Evolutionary conservation across 1,284 basidiomycete genomes (phyloP), one percentile per base, ranked within the genome.

Genomic region (Polyporus tsugae): DNA sequence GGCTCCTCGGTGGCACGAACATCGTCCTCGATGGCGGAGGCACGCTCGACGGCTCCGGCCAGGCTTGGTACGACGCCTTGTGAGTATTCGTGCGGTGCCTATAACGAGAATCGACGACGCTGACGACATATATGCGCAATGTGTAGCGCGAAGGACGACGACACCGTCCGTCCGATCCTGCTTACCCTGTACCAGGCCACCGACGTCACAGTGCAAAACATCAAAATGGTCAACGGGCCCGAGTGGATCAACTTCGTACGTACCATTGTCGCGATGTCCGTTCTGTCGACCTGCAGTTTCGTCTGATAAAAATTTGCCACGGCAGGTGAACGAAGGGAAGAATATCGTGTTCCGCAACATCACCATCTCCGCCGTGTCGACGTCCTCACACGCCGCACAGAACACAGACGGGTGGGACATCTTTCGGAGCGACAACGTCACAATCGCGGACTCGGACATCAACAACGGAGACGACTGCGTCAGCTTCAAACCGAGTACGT

Each of bases 401-500:
- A 90, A 91, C 73, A 89, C 88, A 6, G 89, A 90, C 72, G 89
- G 89, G 4, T 90, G 88, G 88, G 86, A 91, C 74, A 85, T 87
- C 25, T 90, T 89, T 77, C 83, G 87, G 33, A 78, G 78, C 71
- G 75, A 78, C 71, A 75, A 74, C 64, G 78, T 80, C 36, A 69
- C 75, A 17, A 77, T 80, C 42, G 72, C 75, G 33, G 75, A 78
- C 69, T 79, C 79, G 42, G 72, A 67, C 55, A 75, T 80, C 67
- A 76, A 76, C 69, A 80, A 80, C 63, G 78, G 77, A 1, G 79
- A 80, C 66, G 79, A 80, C 66, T 80, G 78, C 69, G 83, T 85
- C 11, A 82, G 80, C 22, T 84, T 85, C 80, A 85, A 86, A 74
- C 84, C 83, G n/a, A 85, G 83, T 80, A 55, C 53, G 66, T 25